Percentiles rank a stretch among this genome's conserved stretches.
Conservation (phyloP, 1,284 basidiomycete genomes). For the Irpex sp. region DNA sequence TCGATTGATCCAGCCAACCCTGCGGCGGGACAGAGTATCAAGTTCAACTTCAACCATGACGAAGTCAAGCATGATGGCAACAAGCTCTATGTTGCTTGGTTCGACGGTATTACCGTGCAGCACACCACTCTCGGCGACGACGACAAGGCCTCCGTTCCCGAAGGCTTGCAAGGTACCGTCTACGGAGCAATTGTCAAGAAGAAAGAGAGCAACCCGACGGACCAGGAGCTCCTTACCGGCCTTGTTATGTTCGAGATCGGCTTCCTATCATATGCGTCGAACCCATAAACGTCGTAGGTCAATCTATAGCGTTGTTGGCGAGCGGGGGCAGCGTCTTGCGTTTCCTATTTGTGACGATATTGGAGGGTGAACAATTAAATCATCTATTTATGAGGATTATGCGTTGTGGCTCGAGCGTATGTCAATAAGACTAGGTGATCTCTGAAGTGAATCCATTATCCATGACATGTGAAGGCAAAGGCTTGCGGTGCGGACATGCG, state of each 20-base stretch:
- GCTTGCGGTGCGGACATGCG: no score
- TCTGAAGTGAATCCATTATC: not conserved
- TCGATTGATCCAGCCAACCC: constrained; percentile 22
- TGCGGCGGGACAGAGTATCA: constrained; percentile 24
- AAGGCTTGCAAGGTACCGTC: constrained; percentile 27
- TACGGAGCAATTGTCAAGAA: constrained; percentile 27
- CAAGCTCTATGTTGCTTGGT: constrained; percentile 35
- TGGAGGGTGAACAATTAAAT: not conserved
- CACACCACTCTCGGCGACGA: constrained; percentile 29
- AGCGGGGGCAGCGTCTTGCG: no score
- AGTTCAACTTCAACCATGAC: constrained; percentile 23
- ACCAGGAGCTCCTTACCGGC: constrained; percentile 26
- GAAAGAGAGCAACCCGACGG: constrained; percentile 21
- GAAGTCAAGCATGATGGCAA: constrained; percentile 19
- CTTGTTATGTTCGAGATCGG: constrained; percentile 28
- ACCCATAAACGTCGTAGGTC: constrained; percentile 3
- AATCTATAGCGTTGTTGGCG: no score
- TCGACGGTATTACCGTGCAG: constrained; percentile 32
- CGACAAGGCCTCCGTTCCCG: constrained; percentile 30
- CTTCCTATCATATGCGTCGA: constrained; percentile 11
- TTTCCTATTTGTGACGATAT: not conserved
- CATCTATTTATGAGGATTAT: not conserved
- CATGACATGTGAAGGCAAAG: no score
- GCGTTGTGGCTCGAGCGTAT: not conserved
- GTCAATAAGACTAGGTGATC: not conserved